phyloP scores from a whole-genome alignment of 352 stramenopile genomes.

The Pythium apleroticum region DNA sequence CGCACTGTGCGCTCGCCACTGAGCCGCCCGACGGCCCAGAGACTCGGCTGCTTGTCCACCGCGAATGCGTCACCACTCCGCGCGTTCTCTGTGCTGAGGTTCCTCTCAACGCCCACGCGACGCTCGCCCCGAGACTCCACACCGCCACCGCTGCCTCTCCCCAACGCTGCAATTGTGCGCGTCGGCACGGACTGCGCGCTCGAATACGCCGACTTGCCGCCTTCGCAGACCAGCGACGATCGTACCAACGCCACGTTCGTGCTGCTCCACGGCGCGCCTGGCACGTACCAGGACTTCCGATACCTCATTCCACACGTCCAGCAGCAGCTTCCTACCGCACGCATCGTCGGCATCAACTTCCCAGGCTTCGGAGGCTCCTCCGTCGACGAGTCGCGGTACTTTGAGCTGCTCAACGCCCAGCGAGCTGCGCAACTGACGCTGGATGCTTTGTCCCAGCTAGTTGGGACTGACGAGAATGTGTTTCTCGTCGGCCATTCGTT shows the following conservation, averaged over 20 bases:
- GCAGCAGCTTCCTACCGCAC: constrained; percentile 28
- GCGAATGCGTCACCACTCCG: background rate
- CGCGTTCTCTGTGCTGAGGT: constrained; percentile 2
- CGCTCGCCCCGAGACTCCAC: background rate
- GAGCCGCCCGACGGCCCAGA: background rate
- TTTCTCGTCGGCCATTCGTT: constrained; percentile 73
- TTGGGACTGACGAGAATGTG: constrained; percentile 33
- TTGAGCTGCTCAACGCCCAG: constrained; percentile 38
- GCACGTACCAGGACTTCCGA: constrained; percentile 65
- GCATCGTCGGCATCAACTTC: constrained; percentile 62
- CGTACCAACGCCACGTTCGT: constrained; percentile 38
- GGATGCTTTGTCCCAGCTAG: constrained; percentile 41
- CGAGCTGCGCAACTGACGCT: constrained; percentile 39
- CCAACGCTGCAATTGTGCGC: constrained; percentile 8
- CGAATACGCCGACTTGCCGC: constrained; percentile 24
- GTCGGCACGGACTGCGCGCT: constrained; percentile 17
- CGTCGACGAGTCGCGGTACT: constrained; percentile 42
- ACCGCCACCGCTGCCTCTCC: constrained; percentile 11
- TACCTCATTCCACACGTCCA: constrained; percentile 59
- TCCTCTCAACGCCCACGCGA: background rate
- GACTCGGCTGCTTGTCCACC: background rate
- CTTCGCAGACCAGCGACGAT: background rate
- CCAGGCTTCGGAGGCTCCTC: constrained; percentile 59
- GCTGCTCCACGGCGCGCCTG: constrained; percentile 60
- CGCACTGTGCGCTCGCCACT: background rate